Percentiles rank a stretch among this genome's conserved stretches.
Conservation (phyloP, 176 grass and related monocot genomes). For the Bolboschoenus planiculmis region DNA sequence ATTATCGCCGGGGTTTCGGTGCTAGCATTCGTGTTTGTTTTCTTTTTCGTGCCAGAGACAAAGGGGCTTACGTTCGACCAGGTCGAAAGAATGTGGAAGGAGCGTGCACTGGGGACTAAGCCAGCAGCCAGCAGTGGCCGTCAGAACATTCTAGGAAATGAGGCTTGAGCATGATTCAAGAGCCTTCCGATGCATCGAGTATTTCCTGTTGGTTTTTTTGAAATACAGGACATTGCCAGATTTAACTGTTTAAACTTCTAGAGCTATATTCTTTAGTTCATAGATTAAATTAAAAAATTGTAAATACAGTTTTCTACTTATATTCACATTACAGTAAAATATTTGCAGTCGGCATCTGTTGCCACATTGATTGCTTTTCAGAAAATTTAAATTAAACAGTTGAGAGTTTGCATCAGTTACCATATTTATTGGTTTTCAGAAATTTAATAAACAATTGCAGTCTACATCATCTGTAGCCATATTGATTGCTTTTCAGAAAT, state of each 20-base stretch:
- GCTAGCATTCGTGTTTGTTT: constrained; percentile 68
- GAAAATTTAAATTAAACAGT: neutral
- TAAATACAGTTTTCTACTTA: neutral
- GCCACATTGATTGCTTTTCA: neutral
- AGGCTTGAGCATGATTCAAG: constrained; percentile 14
- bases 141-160: constrained; percentile 34
- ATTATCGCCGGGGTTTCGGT: constrained; percentile 55
- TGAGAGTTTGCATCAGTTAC: too few relatives aligned
- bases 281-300: neutral
- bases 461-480: neutral
- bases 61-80: constrained; percentile 86
- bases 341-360: neutral
- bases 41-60: constrained; percentile 61
- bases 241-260: neutral
- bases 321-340: neutral
- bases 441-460: neutral
- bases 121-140: neutral
- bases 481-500: neutral
- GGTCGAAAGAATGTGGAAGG: constrained; percentile 78
- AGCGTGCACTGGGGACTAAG: constrained; percentile 33
- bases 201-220: neutral
- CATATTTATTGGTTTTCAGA: too few relatives aligned
- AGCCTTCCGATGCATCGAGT: neutral
- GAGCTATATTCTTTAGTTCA: neutral
- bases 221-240: neutral